A percentile compares a stretch with the other conserved stretches of the same genome.
These are phyloP conservation scores for Selaginella tamariscina DNA, from an alignment of 75 land plant genomes.

Conservation along the genomic window DNA sequence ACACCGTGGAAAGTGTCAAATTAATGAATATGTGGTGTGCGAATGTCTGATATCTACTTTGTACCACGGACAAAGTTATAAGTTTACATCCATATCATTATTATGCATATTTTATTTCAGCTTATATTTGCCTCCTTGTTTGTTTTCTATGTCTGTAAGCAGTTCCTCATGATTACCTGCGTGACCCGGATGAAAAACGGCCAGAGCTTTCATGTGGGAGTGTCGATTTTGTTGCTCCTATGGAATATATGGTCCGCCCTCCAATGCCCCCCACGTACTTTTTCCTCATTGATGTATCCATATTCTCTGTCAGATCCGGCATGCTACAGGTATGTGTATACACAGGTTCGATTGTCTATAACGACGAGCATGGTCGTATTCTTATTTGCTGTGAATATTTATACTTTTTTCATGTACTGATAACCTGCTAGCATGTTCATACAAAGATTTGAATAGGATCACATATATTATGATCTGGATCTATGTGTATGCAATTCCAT, in stretches of 20 bases:
- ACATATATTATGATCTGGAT: no score
- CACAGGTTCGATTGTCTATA: neutral
- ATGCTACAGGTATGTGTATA: constrained; percentile 61
- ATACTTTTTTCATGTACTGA: neutral
- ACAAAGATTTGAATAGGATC: no score
- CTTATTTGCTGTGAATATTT: no score
- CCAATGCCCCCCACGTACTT: constrained; percentile 98
- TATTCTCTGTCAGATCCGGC: constrained; percentile 63
- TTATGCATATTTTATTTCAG: neutral
- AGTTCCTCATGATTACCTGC: constrained; percentile 85
- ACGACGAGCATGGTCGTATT: neutral
- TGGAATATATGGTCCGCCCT: constrained; percentile 97
- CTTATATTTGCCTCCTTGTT: neutral
- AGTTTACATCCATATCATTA: no score
- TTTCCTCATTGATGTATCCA: constrained; percentile 91
- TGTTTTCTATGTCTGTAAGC: no score
- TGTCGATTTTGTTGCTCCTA: constrained; percentile 95
- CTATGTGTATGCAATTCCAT: no score
- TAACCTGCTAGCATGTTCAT: neutral
- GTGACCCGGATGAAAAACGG: constrained; percentile 67
- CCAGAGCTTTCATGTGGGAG: constrained; percentile 83
- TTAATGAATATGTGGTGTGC: no score
- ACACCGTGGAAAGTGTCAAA: no score
- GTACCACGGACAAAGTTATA: no score
- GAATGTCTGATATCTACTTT: no score